Evolutionary conservation across 2,329 filamentous ascomycete species (phyloP), one percentile per base, ranked within the genome.

Genomic region (Sclerotinia trifoliorum): DNA sequence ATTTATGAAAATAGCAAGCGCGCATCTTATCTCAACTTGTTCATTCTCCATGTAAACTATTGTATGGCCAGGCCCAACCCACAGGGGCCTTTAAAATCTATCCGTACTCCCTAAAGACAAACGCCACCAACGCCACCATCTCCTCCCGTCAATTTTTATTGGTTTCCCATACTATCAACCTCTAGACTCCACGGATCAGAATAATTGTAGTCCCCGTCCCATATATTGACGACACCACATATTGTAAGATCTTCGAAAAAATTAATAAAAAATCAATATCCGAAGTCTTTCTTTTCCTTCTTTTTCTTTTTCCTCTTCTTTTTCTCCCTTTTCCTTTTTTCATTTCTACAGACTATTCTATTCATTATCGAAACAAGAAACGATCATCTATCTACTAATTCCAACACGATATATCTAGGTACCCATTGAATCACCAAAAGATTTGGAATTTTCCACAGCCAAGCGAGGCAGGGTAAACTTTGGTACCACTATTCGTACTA

Each of bases 391-490:
- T n/a, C 19, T 5, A 11, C 26, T 11, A 60, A 46, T 1, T 32
- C 26, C 5, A 17, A 44, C 1, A 46, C 26, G 17, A 15, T 24
- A 60, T 46, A 29, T 5, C 29, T 29, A 29, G 29, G 29, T 29
- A 46, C 11, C 24, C 24, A 60, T 21, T 46, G 56, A 24, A 24
- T 24, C 32, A 21, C 58, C 1, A 35, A 35, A 39, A 26, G 32
- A 63, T 51, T 51, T 63, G 46, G 46, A 52, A 52, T 39, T 39
- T 26, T 42, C 6, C 15, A 63, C 26, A 32, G 60, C 46, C 46
- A 63, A 52, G 46, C 29, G 32, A 39, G 60, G 60, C 29, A 62
- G 46, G 60, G 46, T 60, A 46, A 60, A 26, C 17, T 15, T n/a
- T 56, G 57, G 11, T 42, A 42, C 35, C n/a, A 39, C 35, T 35